phyloP scores from a whole-genome alignment of 352 stramenopile genomes.

The Elongisporangium anandrum region DNA sequence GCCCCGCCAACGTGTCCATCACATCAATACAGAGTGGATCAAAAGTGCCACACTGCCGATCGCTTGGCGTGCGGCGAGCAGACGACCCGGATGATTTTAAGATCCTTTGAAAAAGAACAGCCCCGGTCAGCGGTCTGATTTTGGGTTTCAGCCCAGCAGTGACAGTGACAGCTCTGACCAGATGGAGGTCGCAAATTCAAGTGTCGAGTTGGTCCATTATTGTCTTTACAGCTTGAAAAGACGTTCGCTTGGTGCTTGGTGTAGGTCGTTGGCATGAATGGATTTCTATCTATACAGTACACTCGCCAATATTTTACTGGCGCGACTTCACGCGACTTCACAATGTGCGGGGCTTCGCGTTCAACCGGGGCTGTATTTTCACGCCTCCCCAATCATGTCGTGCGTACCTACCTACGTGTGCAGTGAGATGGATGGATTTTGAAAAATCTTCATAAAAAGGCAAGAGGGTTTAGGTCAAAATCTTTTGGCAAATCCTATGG shows the following conservation, averaged over 20 bases:
- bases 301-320: not conserved
- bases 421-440: not conserved
- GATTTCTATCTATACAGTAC: not conserved
- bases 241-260: not conserved
- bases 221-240: not conserved
- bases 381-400: not conserved
- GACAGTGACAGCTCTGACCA: not conserved
- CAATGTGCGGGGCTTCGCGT: not conserved
- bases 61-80: not conserved
- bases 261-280: not conserved
- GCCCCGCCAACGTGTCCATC: not conserved
- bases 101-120: not conserved
- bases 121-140: not conserved
- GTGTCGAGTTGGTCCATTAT: not conserved
- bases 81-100: not conserved
- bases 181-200: not conserved
- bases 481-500: not conserved
- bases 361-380: not conserved
- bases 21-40: not conserved
- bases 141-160: not conserved
- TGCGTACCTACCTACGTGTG: not conserved
- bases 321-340: not conserved
- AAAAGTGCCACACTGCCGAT: not conserved
- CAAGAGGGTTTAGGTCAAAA: not conserved
- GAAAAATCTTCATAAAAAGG: not conserved